Percentiles rank a stretch among this genome's conserved stretches.
These are phyloP conservation scores for Sechiopsis laciniata DNA, from an alignment of 306 rosid species.

Conservation along the genomic window DNA sequence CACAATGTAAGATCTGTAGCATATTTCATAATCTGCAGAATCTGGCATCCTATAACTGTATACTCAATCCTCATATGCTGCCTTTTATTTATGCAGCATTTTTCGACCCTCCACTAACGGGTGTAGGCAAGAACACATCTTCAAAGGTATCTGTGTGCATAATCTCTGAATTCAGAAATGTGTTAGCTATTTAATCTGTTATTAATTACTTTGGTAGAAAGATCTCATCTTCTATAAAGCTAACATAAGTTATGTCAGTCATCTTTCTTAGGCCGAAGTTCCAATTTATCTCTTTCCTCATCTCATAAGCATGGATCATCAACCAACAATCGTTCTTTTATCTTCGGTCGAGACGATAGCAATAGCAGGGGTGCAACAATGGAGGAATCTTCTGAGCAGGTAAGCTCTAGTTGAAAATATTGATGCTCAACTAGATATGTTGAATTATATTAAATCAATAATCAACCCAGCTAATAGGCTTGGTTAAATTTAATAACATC, in stretches of 20 bases:
- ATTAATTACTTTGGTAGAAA: no score
- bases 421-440: no score
- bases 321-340: slow-evolving; percentile 53
- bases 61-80: slow-evolving; percentile 17
- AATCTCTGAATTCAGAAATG: slow-evolving; percentile 12
- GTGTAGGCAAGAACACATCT: slow-evolving; percentile 44
- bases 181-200: no score
- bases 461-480: no score
- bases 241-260: slow-evolving; percentile 38
- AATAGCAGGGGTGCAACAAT: slow-evolving; percentile 45
- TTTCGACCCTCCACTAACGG: slow-evolving; percentile 38
- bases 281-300: slow-evolving; percentile 48
- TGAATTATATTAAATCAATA: no score
- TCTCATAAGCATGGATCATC: slow-evolving; percentile 58
- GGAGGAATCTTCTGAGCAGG: slow-evolving; percentile 73
- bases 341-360: slow-evolving; percentile 85
- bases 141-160: slow-evolving; percentile 56
- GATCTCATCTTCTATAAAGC: background rate
- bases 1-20: slow-evolving; percentile 46
- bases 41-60: background rate
- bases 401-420: slow-evolving; percentile 24
- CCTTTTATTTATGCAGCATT: slow-evolving; percentile 41
- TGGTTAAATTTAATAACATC: no score
- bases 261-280: slow-evolving; percentile 67
- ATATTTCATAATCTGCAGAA: background rate